Evolutionary conservation across 257 asterid species (phyloP), one percentile per base, ranked within the genome.

Genomic region (Solanum chilense): DNA sequence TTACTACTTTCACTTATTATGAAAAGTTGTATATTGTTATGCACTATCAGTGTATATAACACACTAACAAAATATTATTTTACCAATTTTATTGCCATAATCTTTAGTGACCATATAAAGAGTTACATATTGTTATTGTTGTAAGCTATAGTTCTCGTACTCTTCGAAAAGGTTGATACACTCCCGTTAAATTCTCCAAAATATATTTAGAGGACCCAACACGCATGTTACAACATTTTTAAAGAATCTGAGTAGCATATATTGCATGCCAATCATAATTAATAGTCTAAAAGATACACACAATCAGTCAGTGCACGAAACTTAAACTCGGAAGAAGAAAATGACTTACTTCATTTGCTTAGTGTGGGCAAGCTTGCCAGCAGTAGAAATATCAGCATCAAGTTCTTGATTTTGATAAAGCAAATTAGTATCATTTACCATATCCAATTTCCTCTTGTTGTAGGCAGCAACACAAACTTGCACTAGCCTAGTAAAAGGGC

Each of bases 391-490:
- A 27, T 87, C 89, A 73, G 95, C 93, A 92, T 95, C 98, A 89
- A 94, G 89, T 3, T 90, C 91, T 68, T 78, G 87, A 91, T 96
- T 96, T 9, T 93, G 92, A 74, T 93, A 95, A 33, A 96, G 68
- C 78, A 87, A 13, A 14, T 11, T 74, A 27, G 86, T 77, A 76
- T 93, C 98, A 27, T 89, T 88, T 42, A 86, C 91, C 93, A 44
- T 66, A 1, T 56, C 60, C 88, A 94, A 25, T 41, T 91, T 94
- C 87, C 98, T 94, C 91, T 96, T 96, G 91, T 82, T 88, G 23
- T 41, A 95, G 4, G 98, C 98, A 29, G 98, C 94, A 78, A 91
- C 98, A 47, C 94, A 91, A 12, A 94, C 99, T 91, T 96, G 99
- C 62, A 90, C 23, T 52, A 96, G 92, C 87, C 98, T 90, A n/a